These are phyloP conservation scores for Sphaerulina populicola DNA, from an alignment of 2,329 filamentous ascomycete genomes.

Conservation along the genomic window DNA sequence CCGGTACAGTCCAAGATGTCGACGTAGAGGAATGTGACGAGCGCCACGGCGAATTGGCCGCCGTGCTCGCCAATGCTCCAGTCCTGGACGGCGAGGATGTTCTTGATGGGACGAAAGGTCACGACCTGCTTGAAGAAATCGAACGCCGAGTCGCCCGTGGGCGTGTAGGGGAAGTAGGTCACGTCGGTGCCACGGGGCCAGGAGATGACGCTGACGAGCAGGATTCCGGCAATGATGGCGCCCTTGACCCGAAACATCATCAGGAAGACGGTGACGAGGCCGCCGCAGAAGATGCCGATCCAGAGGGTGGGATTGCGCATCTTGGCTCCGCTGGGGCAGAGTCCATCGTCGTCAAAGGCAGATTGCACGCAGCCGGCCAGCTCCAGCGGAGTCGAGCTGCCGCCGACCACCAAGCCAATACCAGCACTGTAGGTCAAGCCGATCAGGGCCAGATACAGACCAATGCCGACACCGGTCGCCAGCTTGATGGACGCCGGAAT, in stretches of 20 bases:
- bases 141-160: constrained; percentile 61
- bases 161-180: constrained; percentile 71
- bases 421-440: constrained; percentile 73
- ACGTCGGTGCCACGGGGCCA: constrained; percentile 71
- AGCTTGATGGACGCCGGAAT: constrained; percentile 81
- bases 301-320: constrained; percentile 80
- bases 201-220: constrained; percentile 78
- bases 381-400: constrained; percentile 58
- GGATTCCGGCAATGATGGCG: constrained; percentile 73
- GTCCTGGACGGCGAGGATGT: constrained; percentile 61
- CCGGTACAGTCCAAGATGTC: constrained; percentile 83
- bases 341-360: constrained; percentile 41
- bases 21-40: constrained; percentile 84
- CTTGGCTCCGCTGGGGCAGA: constrained; percentile 58
- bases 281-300: constrained; percentile 81
- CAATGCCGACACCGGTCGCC: constrained; percentile 77
- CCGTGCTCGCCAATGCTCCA: constrained; percentile 64
- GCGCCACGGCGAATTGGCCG: constrained; percentile 69
- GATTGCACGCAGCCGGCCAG: constrained; percentile 64
- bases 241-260: constrained; percentile 84
- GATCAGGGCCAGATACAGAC: constrained; percentile 69
- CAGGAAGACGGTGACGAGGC: constrained; percentile 67
- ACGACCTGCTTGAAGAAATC: constrained; percentile 85
- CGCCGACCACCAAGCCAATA: constrained; percentile 68
- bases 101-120: constrained; percentile 67